Conservation (phyloP, 2,329 filamentous ascomycete species). For the Colletotrichum phormii region DNA sequence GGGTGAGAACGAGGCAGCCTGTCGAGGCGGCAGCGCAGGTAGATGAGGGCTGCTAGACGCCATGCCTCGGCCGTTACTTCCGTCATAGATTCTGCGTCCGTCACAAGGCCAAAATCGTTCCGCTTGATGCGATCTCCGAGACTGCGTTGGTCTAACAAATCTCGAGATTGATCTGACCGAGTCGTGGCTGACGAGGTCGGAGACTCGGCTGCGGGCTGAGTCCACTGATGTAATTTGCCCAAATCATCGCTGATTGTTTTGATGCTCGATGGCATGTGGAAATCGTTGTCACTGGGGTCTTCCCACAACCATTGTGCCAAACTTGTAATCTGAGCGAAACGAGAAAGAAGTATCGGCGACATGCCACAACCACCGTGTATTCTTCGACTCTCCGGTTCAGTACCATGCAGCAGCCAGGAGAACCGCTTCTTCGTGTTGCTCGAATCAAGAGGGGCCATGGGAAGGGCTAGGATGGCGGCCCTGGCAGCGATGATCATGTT, state of each 20-base stretch:
- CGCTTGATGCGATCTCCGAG: constrained; percentile 7
- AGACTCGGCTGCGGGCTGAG: not conserved
- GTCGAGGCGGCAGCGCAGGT: constrained; percentile 52
- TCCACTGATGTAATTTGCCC: constrained; percentile 28
- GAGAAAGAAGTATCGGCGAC: constrained; percentile 52
- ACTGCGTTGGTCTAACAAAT: not conserved
- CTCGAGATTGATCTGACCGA: not conserved
- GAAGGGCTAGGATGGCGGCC: constrained; percentile 52
- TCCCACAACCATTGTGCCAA: constrained; percentile 46
- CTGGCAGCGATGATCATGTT: constrained; percentile 54
- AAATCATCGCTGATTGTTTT: constrained; percentile 44
- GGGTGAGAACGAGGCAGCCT: constrained; percentile 53
- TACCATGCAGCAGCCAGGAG: constrained; percentile 53
- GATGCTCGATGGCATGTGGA: constrained; percentile 34
- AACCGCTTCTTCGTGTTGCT: constrained; percentile 47
- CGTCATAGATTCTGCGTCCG: constrained; percentile 47
- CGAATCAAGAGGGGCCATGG: constrained; percentile 48
- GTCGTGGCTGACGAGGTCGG: not conserved
- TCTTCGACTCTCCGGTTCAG: constrained; percentile 47
- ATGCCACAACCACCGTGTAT: constrained; percentile 57
- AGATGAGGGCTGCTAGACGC: constrained; percentile 53
- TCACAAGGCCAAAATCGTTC: constrained; percentile 10
- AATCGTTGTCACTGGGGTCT: constrained; percentile 6
- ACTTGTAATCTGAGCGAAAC: constrained; percentile 52
- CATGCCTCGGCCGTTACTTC: constrained; percentile 55